phyloP scores from a whole-genome alignment of 352 stramenopile species.

The Pythium monospermum region DNA sequence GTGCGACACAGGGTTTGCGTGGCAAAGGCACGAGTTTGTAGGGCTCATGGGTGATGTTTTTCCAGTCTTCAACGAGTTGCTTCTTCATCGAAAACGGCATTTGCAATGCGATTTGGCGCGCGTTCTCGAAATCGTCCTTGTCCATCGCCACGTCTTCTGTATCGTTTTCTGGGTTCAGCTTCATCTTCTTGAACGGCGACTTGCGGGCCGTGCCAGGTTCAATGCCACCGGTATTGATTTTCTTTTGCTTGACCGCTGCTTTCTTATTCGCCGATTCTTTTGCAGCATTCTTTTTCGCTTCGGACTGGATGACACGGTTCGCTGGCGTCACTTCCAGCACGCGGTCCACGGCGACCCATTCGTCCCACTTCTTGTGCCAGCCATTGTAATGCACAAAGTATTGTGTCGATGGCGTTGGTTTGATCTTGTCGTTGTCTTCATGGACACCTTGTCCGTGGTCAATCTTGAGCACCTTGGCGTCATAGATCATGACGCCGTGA shows the following conservation, averaged over 20 bases:
- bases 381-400: constrained; percentile 91
- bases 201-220: constrained; percentile 45
- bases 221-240: constrained; percentile 57
- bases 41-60: constrained; percentile 73
- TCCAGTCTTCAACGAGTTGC: constrained; percentile 90
- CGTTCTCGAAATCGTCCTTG: constrained; percentile 11
- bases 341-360: constrained; percentile 76
- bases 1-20: constrained; percentile 61
- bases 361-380: constrained; percentile 91
- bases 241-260: constrained; percentile 44
- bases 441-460: constrained; percentile 61
- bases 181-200: constrained; percentile 76
- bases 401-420: constrained; percentile 29
- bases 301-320: constrained; percentile 51
- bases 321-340: constrained; percentile 63
- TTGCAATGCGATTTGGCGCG: constrained; percentile 61
- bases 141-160: constrained; percentile 49
- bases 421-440: constrained; percentile 26
- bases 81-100: constrained; percentile 92
- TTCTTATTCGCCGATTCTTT: constrained; percentile 19
- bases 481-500: constrained; percentile 83
- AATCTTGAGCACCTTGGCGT: constrained; percentile 80
- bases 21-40: constrained; percentile 79
- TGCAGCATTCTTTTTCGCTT: constrained; percentile 27
- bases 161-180: constrained; percentile 56